These are phyloP conservation scores for Trametes versicolor DNA, from an alignment of 1,284 basidiomycete species.

Conservation along the genomic window DNA sequence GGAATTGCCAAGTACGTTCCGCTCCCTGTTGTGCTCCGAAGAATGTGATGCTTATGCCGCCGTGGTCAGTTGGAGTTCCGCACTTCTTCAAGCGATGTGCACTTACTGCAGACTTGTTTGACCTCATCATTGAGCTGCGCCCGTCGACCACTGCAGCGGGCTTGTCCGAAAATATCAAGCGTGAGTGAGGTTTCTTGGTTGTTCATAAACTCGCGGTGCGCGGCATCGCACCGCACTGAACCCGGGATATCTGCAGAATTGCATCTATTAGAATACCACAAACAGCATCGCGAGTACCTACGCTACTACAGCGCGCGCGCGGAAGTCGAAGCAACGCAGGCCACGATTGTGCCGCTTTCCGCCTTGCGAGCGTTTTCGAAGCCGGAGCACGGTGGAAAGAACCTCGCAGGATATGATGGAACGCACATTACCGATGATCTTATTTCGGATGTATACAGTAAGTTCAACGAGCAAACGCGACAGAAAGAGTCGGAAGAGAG, in stretches of 20 bases:
- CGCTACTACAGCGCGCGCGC: neutral
- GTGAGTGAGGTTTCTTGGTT: neutral
- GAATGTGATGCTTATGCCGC: too few species aligned
- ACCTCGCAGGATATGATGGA: slow-evolving; percentile 4
- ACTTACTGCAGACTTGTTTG: slow-evolving; percentile 5
- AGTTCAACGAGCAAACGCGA: slow-evolving; percentile 6
- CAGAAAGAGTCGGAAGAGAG: slow-evolving; percentile 6
- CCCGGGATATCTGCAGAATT: slow-evolving; percentile 11
- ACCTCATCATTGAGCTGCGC: slow-evolving; percentile 12
- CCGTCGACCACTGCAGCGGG: slow-evolving; percentile 8
- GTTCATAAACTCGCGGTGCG: too few species aligned
- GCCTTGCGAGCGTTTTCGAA: neutral
- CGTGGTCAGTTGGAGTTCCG: slow-evolving; percentile 13
- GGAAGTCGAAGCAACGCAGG: neutral
- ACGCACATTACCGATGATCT: slow-evolving; percentile 9
- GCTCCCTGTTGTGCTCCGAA: too few species aligned
- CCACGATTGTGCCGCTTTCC: neutral
- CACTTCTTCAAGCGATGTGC: slow-evolving; percentile 12
- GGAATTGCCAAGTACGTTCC: slow-evolving; percentile 21
- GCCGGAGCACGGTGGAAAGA: neutral
- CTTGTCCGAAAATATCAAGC: slow-evolving; percentile 4
- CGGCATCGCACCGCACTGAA: too few species aligned
- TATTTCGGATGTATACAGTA: neutral
- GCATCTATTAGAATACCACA: slow-evolving; percentile 15
- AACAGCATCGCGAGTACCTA: neutral